Conservation (phyloP, 805 yeast genomes). For the Metschnikowia shivogae region DNA sequence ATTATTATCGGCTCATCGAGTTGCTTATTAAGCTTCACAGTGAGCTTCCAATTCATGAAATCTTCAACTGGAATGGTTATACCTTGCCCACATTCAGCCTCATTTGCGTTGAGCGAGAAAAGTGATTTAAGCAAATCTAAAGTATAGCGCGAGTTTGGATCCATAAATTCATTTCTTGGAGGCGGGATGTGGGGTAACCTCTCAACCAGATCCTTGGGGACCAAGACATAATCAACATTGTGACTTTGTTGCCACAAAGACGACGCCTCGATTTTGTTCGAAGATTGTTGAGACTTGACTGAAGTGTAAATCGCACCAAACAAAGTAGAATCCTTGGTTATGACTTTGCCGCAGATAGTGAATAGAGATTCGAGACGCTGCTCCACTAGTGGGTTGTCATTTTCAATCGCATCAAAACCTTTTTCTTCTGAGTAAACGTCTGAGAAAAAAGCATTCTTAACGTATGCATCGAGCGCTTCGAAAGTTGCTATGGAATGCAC, state of each 20-base stretch:
- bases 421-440: constrained; percentile 1
- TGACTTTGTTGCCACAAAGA: constrained; percentile 60
- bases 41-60: constrained; percentile 74
- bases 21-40: constrained; percentile 83
- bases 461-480: constrained; percentile 46
- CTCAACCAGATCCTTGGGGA: background rate
- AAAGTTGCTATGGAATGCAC: constrained; percentile 63
- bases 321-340: constrained; percentile 66
- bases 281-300: constrained; percentile 35
- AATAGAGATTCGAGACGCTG: constrained; percentile 44
- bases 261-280: constrained; percentile 38
- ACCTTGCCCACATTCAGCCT: constrained; percentile 15
- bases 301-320: constrained; percentile 68
- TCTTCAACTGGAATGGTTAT: constrained; percentile 15
- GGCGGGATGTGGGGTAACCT: background rate
- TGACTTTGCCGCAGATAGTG: constrained; percentile 48
- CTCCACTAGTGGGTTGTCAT: background rate
- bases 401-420: background rate
- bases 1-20: constrained; percentile 85
- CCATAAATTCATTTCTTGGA: constrained; percentile 21
- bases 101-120: constrained; percentile 33
- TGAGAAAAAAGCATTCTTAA: constrained; percentile 17
- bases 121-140: constrained; percentile 48
- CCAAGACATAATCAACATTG: constrained; percentile 38
- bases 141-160: constrained; percentile 33